Evolutionary conservation across 305 asterid genomes (phyloP).

Genomic region (Striga hermonthica): DNA sequence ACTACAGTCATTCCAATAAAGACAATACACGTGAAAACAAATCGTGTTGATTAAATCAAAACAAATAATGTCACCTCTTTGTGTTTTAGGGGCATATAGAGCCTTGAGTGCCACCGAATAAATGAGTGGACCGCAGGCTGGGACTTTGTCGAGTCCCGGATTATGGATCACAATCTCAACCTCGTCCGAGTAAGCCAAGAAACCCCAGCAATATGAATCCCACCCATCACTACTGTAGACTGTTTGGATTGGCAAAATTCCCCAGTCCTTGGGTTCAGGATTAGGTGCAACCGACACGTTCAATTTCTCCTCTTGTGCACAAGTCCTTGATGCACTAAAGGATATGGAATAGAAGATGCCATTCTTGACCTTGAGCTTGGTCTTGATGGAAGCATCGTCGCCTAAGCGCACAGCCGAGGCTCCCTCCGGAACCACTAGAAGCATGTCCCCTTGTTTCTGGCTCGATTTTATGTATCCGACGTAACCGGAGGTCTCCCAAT

Average conservation of each 20-base stretch:
- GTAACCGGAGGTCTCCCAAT: slow-evolving; percentile 62
- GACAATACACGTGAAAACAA: too few species aligned
- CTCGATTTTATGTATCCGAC: slow-evolving; percentile 66
- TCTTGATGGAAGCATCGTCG: slow-evolving; percentile 57
- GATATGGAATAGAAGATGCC: slow-evolving; percentile 61
- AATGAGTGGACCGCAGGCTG: slow-evolving; percentile 61
- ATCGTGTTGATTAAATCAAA: too few species aligned
- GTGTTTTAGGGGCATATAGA: slow-evolving; percentile 36
- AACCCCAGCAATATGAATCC: slow-evolving; percentile 76
- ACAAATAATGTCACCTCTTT: slow-evolving; percentile 32
- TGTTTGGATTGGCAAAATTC: slow-evolving; percentile 61
- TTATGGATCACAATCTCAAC: slow-evolving; percentile 56
- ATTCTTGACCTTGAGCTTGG: slow-evolving; percentile 40
- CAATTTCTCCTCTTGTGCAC: slow-evolving; percentile 66
- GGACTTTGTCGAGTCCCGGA: slow-evolving; percentile 52
- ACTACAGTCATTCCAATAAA: too few species aligned
- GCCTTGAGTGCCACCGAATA: slow-evolving; percentile 61
- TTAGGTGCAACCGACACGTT: slow-evolving; percentile 51
- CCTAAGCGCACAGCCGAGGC: slow-evolving; percentile 67
- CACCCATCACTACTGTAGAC: slow-evolving; percentile 75
- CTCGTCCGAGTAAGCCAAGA: slow-evolving; percentile 45
- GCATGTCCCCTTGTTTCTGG: slow-evolving; percentile 73
- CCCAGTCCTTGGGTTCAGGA: slow-evolving; percentile 48
- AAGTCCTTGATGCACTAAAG: slow-evolving; percentile 61
- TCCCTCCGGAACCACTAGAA: slow-evolving; percentile 73